Base-by-base conservation (phyloP, 139 green algal species). In the Picocystis salinarum region DNA sequence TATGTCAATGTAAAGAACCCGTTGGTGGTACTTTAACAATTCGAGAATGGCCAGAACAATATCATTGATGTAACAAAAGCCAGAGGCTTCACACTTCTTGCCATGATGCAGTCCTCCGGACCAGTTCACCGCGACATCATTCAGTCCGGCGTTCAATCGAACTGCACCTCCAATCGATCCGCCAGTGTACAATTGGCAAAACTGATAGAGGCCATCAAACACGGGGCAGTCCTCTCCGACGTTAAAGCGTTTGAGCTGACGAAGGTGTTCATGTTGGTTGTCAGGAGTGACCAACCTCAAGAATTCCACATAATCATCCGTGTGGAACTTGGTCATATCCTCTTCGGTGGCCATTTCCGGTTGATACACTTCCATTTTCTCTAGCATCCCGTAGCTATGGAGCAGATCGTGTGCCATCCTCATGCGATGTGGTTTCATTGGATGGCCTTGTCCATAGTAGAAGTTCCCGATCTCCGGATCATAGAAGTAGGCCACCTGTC, bases 21-120 rank as follows among this genome's bases (percentile, higher is more conserved):
- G 66, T 1, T 72, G 53, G 56, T 96, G 76, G 42, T 82, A 66
- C 58, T 93, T 93, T 13, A 98, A 77, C 46, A 98, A 71, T 64
- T 96, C 88, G 40, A 98, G 58, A 23, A 94, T 94, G 40, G 66
- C 87, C 34, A 98, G 66, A 25, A 96, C 87, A 40, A 97, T 95
- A 70, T 97, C 87, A 51, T 97, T 97, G 25, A 96, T 67, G 49
- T 93, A 95, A 59, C 85, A 97, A 66, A 97, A 97, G 6, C 87
- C 87, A 17, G 57, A 74, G 0, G 66, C 65, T 42, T 76, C 65
- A 9, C 33, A 46, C 28, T 91, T 91, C 53, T 95, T 93, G 12
- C 79, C 87, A 56, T 98, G 87, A 49, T 98, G 87, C 50, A 98
- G 55, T 7, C 87, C 87, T 4, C 87, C 87, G 6, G 81, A 59